These are phyloP conservation scores for Metrosideros polymorpha DNA, from an alignment of 441 rosid species.

Conservation along the genomic window DNA sequence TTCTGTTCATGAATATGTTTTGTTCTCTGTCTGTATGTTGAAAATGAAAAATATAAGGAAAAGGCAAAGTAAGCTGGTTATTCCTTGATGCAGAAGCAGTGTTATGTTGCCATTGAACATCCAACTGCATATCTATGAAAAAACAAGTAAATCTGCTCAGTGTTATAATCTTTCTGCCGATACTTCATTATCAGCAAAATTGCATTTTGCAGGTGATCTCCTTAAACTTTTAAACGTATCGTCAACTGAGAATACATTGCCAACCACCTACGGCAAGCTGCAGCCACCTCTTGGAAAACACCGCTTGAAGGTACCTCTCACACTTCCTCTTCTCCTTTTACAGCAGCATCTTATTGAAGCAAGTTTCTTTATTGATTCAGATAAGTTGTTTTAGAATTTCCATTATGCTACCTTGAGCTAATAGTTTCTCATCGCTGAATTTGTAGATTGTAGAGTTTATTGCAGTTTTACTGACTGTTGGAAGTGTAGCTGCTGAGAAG, in stretches of 20 bases:
- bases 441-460: constrained; percentile 88
- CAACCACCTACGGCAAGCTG: constrained; percentile 85
- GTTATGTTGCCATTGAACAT: background rate
- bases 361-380: background rate
- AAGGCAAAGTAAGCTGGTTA: background rate
- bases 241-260: constrained; percentile 43
- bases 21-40: background rate
- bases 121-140: background rate
- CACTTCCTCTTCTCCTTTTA: background rate
- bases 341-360: background rate
- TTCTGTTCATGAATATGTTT: background rate
- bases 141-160: background rate
- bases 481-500: constrained; percentile 82
- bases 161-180: background rate
- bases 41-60: background rate
- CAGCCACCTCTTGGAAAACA: constrained; percentile 98
- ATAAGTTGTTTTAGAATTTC: background rate
- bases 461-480: constrained; percentile 75
- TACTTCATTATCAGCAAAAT: background rate
- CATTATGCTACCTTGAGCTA: background rate
- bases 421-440: background rate
- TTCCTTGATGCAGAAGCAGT: background rate
- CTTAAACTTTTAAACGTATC: constrained; percentile 75
- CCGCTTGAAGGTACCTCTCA: constrained; percentile 62
- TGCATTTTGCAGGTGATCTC: constrained; percentile 51